These are phyloP conservation scores for Penicillium cosmopolitanum DNA, from an alignment of 495 filamentous ascomycete species.

Conservation along the genomic window DNA sequence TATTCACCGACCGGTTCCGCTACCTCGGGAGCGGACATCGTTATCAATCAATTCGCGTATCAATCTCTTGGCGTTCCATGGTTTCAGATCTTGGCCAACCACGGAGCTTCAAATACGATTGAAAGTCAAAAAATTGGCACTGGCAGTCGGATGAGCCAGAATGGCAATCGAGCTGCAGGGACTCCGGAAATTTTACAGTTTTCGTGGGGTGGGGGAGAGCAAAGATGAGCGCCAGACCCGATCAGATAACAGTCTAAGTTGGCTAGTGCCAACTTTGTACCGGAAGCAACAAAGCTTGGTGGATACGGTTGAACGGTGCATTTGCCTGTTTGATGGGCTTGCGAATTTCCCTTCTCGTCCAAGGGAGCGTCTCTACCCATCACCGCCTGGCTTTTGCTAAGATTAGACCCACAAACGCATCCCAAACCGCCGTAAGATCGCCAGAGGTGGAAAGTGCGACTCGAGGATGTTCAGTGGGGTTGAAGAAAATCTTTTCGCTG, in stretches of 20 bases:
- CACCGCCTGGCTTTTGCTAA: background rate
- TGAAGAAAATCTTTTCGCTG: background rate
- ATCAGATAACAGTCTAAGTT: slow-evolving; percentile 3
- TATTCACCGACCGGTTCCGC: too few relatives aligned
- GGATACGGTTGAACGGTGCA: background rate
- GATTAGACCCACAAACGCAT: background rate
- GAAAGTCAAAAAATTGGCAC: background rate
- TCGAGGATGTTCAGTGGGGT: background rate
- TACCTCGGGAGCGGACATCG: background rate
- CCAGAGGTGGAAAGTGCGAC: background rate
- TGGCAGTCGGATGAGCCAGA: background rate
- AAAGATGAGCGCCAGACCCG: background rate
- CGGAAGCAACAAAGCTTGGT: slow-evolving; percentile 2
- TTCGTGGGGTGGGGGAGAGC: background rate
- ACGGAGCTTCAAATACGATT: background rate
- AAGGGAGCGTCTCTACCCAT: background rate
- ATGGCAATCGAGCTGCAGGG: background rate
- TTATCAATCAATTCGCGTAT: background rate
- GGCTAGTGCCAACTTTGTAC: background rate
- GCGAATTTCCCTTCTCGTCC: background rate
- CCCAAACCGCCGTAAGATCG: background rate
- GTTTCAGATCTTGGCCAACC: background rate
- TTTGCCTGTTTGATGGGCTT: background rate
- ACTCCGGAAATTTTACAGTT: background rate
- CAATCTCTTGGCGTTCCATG: background rate